These are phyloP conservation scores for Gleditsia sinensis DNA, from an alignment of 306 rosid genomes.

Conservation along the genomic window DNA sequence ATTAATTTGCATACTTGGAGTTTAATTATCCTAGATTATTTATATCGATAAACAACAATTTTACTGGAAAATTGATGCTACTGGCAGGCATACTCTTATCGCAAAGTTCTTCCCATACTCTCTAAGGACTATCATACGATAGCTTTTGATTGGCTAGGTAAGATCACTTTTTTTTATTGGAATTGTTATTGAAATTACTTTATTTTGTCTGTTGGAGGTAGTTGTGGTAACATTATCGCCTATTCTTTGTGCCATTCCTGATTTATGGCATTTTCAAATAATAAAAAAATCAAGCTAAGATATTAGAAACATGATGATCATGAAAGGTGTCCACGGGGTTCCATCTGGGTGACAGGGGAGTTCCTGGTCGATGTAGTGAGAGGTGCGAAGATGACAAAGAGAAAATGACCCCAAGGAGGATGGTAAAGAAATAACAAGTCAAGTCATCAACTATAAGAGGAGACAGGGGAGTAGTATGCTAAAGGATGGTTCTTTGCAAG, in stretches of 20 bases:
- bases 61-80: constrained; percentile 28
- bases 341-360: background rate
- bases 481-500: too few species aligned
- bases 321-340: constrained; percentile 2
- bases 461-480: too few species aligned
- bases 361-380: background rate
- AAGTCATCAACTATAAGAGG: too few species aligned
- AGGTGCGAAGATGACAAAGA: background rate
- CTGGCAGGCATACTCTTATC: constrained; percentile 84
- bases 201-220: background rate
- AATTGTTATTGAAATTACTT: constrained; percentile 15
- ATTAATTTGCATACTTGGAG: background rate
- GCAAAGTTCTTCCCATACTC: constrained; percentile 82
- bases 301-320: background rate
- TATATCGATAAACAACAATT: constrained; percentile 9
- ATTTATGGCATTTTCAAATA: background rate
- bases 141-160: constrained; percentile 94
- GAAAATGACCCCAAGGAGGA: background rate
- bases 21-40: background rate
- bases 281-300: background rate
- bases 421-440: too few species aligned
- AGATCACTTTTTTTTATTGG: constrained; percentile 27
- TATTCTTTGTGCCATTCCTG: constrained; percentile 21
- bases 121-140: constrained; percentile 60
- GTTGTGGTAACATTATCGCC: constrained; percentile 9